Evolutionary conservation across 345 rosid species (phyloP).

Genomic region (Raphanus sativus): DNA sequence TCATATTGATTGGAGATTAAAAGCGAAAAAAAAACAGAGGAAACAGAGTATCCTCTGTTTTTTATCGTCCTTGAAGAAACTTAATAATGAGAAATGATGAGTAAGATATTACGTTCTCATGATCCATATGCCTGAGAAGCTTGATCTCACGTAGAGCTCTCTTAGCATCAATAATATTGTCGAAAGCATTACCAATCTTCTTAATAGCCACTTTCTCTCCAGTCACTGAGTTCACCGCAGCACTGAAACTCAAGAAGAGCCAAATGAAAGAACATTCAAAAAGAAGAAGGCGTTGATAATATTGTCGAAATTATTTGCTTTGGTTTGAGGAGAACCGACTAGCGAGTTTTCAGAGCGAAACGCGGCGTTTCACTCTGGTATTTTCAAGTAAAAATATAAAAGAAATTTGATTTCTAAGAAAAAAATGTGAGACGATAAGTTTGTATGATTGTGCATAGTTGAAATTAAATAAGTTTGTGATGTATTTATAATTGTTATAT

Average conservation of each 20-base stretch:
- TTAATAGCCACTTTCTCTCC: slow-evolving; percentile 92
- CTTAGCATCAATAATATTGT: slow-evolving; percentile 93
- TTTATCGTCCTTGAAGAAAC: too few species aligned
- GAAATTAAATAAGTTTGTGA: too few species aligned
- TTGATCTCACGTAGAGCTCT: slow-evolving; percentile 93
- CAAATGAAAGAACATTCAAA: slow-evolving; percentile 24
- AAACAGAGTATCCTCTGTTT: slow-evolving; percentile 1
- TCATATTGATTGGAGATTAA: background rate
- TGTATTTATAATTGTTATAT: too few species aligned
- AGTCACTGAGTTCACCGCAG: slow-evolving; percentile 87
- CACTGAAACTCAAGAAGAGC: slow-evolving; percentile 55
- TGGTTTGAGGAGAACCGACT: too few species aligned
- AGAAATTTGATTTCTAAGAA: too few species aligned
- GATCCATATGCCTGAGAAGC: slow-evolving; percentile 93
- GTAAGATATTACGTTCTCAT: slow-evolving; percentile 78
- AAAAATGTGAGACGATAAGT: too few species aligned
- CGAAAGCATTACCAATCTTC: slow-evolving; percentile 97
- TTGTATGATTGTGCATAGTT: too few species aligned
- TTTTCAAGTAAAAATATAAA: too few species aligned
- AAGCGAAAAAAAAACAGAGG: background rate
- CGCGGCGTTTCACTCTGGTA: too few species aligned
- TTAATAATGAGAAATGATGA: too few species aligned
- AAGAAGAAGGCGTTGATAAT: slow-evolving; percentile 4
- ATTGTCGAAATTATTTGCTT: too few species aligned
- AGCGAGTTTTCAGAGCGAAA: too few species aligned